These are phyloP conservation scores for Penicillium arizonense DNA, from an alignment of 495 filamentous ascomycete genomes.

Conservation along the genomic window DNA sequence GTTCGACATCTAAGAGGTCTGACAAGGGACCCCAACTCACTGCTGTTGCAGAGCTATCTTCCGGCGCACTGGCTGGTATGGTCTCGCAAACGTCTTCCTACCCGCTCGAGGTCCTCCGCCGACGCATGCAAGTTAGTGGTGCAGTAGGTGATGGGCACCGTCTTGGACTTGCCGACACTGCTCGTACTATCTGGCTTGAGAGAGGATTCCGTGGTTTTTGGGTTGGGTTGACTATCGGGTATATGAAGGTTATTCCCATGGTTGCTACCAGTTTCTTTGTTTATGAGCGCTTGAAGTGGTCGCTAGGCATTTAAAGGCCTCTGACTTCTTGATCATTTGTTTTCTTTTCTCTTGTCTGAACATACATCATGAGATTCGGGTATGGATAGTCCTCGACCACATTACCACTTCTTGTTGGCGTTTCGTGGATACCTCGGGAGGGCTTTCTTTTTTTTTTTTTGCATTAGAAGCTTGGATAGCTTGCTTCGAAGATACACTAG, in stretches of 20 bases:
- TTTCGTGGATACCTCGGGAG: slow-evolving; percentile 16
- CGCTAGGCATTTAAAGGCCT: slow-evolving; percentile 61
- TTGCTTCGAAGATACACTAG: slow-evolving; percentile 12
- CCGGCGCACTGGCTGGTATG: slow-evolving; percentile 81
- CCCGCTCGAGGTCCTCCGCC: slow-evolving; percentile 85
- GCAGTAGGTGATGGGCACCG: slow-evolving; percentile 86
- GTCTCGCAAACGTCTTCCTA: slow-evolving; percentile 91
- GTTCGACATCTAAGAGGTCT: slow-evolving; percentile 29
- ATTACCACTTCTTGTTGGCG: slow-evolving; percentile 15
- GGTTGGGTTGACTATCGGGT: slow-evolving; percentile 91
- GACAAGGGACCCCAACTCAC: slow-evolving; percentile 49
- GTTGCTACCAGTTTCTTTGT: slow-evolving; percentile 72
- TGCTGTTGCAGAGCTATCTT: slow-evolving; percentile 72
- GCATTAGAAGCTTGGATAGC: slow-evolving; percentile 16
- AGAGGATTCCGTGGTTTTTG: slow-evolving; percentile 81
- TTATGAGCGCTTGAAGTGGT: slow-evolving; percentile 80
- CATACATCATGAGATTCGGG: slow-evolving; percentile 4
- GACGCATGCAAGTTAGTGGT: slow-evolving; percentile 94
- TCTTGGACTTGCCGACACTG: slow-evolving; percentile 76
- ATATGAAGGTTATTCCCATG: slow-evolving; percentile 92
- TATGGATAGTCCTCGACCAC: background rate
- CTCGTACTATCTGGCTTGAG: slow-evolving; percentile 67
- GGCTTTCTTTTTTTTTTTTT: slow-evolving; percentile 4
- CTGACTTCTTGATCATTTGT: background rate
- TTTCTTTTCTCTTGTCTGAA: background rate